Evolutionary conservation across 2,329 filamentous ascomycete species (phyloP).

Genomic region (Canariomyces notabilis): DNA sequence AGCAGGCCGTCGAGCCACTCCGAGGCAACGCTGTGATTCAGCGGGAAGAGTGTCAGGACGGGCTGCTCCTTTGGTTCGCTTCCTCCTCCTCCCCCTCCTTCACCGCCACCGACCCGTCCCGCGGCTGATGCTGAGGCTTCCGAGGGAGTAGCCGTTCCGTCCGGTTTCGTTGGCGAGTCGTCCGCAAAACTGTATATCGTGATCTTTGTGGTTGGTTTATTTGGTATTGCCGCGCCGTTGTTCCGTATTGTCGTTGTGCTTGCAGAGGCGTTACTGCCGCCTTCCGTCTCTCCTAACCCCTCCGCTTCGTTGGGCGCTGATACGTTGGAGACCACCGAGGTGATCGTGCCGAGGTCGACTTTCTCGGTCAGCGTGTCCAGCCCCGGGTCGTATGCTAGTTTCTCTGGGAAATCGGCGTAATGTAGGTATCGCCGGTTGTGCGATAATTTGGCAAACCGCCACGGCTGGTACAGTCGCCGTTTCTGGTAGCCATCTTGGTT

Average conservation of each 20-base stretch:
- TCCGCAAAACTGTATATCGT: conserved; percentile 74
- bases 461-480: conserved; percentile 47
- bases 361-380: conserved; percentile 73
- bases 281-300: conserved; percentile 2
- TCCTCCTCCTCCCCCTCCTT: conserved; percentile 35
- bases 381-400: conserved; percentile 59
- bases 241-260: conserved; percentile 26
- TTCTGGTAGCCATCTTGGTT: conserved; percentile 39
- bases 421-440: conserved; percentile 88
- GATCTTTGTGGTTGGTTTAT: conserved; percentile 70
- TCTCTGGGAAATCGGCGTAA: conserved; percentile 75
- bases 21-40: conserved; percentile 75
- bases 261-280: conserved; percentile 12
- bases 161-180: conserved; percentile 19
- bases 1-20: conserved; percentile 96
- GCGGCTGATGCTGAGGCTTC: conserved; percentile 23
- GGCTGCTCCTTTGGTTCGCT: conserved; percentile 59
- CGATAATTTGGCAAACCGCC: conserved; percentile 82
- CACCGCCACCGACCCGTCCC: conserved; percentile 25
- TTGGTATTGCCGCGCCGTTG: conserved; percentile 14
- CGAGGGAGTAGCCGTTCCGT: conserved; percentile 21
- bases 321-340: conserved; percentile 90
- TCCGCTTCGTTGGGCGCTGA: conserved; percentile 57
- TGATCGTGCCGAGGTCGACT: conserved; percentile 81
- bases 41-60: conserved; percentile 77